Conservation (phyloP, 805 yeast species). For the Zygoascus tannicola region DNA sequence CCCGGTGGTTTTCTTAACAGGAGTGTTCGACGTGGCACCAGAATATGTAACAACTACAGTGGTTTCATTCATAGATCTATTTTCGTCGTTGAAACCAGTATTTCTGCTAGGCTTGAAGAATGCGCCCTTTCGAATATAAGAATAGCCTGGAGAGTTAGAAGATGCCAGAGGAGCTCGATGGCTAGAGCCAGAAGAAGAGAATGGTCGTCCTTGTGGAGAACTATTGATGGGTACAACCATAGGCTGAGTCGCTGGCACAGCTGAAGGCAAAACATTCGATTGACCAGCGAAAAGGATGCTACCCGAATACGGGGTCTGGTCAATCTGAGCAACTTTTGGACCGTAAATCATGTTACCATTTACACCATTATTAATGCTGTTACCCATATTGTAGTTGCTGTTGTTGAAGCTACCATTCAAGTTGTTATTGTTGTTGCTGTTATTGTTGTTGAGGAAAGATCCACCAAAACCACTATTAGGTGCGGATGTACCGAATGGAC, state of each 20-base stretch:
- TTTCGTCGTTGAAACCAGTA: not conserved
- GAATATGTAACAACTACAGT: not conserved
- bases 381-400: too few species aligned
- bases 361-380: too few species aligned
- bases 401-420: too few species aligned
- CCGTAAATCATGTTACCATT: too few species aligned
- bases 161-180: constrained; percentile 27
- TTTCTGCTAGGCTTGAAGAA: constrained; percentile 1
- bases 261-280: too few species aligned
- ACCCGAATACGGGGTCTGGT: constrained; percentile 68
- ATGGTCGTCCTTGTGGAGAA: constrained; percentile 37
- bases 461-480: too few species aligned
- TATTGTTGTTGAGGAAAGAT: too few species aligned
- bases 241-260: not conserved
- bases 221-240: constrained; percentile 20
- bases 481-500: too few species aligned
- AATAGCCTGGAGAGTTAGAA: constrained; percentile 38
- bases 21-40: not conserved
- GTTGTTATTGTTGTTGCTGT: constrained; percentile 26
- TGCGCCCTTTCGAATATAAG: too few species aligned
- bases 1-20: not conserved
- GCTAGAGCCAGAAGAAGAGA: constrained; percentile 30
- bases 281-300: constrained; percentile 48
- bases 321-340: constrained; percentile 31
- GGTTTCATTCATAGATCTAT: not conserved